These are phyloP conservation scores for Tolypocladium tropicale DNA, from an alignment of 2,329 filamentous ascomycete species.

Conservation along the genomic window DNA sequence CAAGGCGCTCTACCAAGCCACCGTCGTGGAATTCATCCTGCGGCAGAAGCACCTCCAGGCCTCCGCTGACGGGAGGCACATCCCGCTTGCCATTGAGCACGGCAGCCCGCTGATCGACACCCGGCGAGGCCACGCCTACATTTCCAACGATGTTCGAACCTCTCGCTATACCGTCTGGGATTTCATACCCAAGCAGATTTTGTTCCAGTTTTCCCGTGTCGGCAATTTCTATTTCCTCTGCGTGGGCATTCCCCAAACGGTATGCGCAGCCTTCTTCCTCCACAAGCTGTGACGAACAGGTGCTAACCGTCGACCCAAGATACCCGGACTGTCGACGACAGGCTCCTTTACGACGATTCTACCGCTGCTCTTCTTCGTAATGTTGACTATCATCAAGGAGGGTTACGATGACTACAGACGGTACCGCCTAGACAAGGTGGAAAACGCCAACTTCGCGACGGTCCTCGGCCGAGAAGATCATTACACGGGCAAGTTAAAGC, in stretches of 20 bases:
- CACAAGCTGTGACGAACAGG: neutral
- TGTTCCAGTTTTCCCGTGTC: constrained; percentile 78
- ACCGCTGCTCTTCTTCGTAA: constrained; percentile 65
- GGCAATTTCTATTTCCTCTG: constrained; percentile 84
- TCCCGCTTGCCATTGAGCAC: constrained; percentile 30
- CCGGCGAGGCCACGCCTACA: constrained; percentile 36
- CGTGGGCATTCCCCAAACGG: constrained; percentile 72
- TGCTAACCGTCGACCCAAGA: constrained; percentile 10
- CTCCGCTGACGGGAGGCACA: constrained; percentile 57
- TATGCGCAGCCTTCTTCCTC: constrained; percentile 7
- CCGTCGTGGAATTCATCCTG: constrained; percentile 40
- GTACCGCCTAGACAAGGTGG: constrained; percentile 70
- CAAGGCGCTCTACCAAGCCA: constrained; percentile 22
- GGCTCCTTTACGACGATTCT: constrained; percentile 66
- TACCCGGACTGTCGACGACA: constrained; percentile 67
- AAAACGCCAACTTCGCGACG: constrained; percentile 51
- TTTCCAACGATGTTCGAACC: constrained; percentile 61
- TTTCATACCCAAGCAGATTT: constrained; percentile 74
- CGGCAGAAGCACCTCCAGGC: constrained; percentile 57
- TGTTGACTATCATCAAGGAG: constrained; percentile 74
- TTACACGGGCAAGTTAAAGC: constrained; percentile 16
- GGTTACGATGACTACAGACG: constrained; percentile 77
- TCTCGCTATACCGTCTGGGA: constrained; percentile 77
- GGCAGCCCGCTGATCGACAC: constrained; percentile 34
- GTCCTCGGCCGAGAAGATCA: constrained; percentile 30